Evolutionary conservation across 805 yeast genomes (phyloP).

Genomic region (Wickerhamomyces strasburgensis): DNA sequence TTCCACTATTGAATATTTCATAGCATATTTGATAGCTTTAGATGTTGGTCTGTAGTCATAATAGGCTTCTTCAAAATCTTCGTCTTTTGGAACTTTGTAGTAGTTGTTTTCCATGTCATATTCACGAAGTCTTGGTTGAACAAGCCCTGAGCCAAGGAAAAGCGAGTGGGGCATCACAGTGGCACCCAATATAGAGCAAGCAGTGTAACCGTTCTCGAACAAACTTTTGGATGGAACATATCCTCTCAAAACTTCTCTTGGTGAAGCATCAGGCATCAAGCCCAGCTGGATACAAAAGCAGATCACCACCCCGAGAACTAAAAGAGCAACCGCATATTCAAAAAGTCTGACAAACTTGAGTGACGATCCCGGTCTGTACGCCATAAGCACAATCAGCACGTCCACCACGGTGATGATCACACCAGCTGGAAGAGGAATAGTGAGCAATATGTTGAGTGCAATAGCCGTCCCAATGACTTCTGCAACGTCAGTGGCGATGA

Average conservation of each 20-base stretch:
- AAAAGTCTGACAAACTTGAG: constrained; percentile 67
- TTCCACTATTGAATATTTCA: constrained; percentile 70
- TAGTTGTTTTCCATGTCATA: constrained; percentile 59
- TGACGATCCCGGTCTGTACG: constrained; percentile 74
- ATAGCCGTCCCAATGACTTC: constrained; percentile 94
- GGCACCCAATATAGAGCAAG: constrained; percentile 84
- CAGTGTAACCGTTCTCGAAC: constrained; percentile 60
- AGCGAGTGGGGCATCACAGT: constrained; percentile 93
- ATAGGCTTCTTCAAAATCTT: constrained; percentile 31
- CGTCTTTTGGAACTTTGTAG: constrained; percentile 27
- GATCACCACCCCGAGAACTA: constrained; percentile 69
- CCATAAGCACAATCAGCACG: constrained; percentile 73
- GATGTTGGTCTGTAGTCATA: constrained; percentile 61
- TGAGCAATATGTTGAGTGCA: constrained; percentile 69
- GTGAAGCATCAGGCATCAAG: constrained; percentile 41
- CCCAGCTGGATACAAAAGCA: constrained; percentile 76
- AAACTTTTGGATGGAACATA: constrained; percentile 58
- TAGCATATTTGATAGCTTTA: constrained; percentile 66
- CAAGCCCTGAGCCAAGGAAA: constrained; percentile 80
- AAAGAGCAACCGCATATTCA: constrained; percentile 65
- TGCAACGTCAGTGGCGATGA: constrained; percentile 88
- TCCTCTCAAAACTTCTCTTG: constrained; percentile 53
- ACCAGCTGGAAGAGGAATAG: constrained; percentile 72
- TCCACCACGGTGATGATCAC: constrained; percentile 76
- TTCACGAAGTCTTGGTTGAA: constrained; percentile 76